These are phyloP conservation scores for Phialemoniopsis sp. DNA, from an alignment of 2,329 filamentous ascomycete genomes.

Conservation along the genomic window DNA sequence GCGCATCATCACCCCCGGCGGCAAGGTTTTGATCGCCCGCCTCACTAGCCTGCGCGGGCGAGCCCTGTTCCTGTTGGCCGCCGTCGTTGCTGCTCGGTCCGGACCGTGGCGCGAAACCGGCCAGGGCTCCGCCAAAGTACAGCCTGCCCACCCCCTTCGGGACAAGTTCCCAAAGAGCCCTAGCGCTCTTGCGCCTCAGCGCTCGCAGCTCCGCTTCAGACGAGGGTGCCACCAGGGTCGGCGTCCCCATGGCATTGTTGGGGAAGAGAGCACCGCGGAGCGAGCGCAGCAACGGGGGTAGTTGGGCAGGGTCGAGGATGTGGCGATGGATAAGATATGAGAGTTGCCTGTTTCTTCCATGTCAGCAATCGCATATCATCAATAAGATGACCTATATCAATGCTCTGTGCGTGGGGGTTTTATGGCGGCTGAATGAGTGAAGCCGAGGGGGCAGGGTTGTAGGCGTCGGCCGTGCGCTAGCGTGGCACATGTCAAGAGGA, in stretches of 20 bases:
- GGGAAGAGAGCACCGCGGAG: conserved; percentile 81
- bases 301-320: conserved; percentile 58
- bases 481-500: too few relatives aligned
- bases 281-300: conserved; percentile 65
- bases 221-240: conserved; percentile 56
- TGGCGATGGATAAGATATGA: conserved; percentile 52
- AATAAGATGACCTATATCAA: neutral
- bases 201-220: conserved; percentile 54
- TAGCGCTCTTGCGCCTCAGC: conserved; percentile 65
- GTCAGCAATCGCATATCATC: neutral
- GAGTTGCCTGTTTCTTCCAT: conserved; percentile 41
- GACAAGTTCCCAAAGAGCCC: conserved; percentile 46
- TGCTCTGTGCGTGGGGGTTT: neutral
- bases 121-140: conserved; percentile 39
- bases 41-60: too few relatives aligned
- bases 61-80: conserved; percentile 1
- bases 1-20: conserved; percentile 26
- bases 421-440: too few relatives aligned
- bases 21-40: neutral
- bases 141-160: conserved; percentile 42
- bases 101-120: conserved; percentile 12
- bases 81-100: conserved; percentile 12
- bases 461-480: too few relatives aligned
- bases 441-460: neutral
- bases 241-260: conserved; percentile 69